These are phyloP conservation scores for Cucumis cinereus DNA, from an alignment of 306 rosid genomes.

Conservation along the genomic window DNA sequence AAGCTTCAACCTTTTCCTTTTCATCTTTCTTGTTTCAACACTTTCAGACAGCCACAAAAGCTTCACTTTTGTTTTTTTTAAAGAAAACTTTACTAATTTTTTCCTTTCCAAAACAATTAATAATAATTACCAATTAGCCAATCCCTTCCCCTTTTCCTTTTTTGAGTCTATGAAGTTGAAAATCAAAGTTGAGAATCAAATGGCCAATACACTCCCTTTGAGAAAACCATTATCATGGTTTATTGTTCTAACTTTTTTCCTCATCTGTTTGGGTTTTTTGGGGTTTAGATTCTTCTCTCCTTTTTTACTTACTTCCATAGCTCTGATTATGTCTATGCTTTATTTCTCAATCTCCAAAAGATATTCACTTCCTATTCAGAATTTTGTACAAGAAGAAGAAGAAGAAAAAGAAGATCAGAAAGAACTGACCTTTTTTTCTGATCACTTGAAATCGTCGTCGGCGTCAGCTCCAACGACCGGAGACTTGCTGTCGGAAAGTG, in stretches of 20 bases:
- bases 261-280: slow-evolving; percentile 29
- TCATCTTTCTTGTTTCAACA: no score
- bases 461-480: not conserved
- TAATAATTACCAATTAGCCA: no score
- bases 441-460: not conserved
- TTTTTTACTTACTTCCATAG: slow-evolving; percentile 28
- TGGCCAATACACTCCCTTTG: slow-evolving; percentile 34
- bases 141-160: no score
- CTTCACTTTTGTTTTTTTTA: not conserved
- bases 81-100: no score
- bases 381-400: slow-evolving; percentile 3
- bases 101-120: no score
- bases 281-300: slow-evolving; percentile 34
- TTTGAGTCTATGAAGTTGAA: slow-evolving; percentile 29
- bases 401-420: slow-evolving; percentile 3
- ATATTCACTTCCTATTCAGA: slow-evolving; percentile 9
- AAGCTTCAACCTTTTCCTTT: slow-evolving; percentile 4
- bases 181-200: slow-evolving; percentile 32
- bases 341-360: slow-evolving; percentile 26
- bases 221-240: slow-evolving; percentile 48
- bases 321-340: slow-evolving; percentile 29
- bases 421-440: not conserved
- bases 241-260: slow-evolving; percentile 23
- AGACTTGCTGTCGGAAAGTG: slow-evolving; percentile 27
- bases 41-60: not conserved